Base-by-base conservation (phyloP, 2,329 filamentous ascomycete genomes). In the Ophiostoma sp. region DNA sequence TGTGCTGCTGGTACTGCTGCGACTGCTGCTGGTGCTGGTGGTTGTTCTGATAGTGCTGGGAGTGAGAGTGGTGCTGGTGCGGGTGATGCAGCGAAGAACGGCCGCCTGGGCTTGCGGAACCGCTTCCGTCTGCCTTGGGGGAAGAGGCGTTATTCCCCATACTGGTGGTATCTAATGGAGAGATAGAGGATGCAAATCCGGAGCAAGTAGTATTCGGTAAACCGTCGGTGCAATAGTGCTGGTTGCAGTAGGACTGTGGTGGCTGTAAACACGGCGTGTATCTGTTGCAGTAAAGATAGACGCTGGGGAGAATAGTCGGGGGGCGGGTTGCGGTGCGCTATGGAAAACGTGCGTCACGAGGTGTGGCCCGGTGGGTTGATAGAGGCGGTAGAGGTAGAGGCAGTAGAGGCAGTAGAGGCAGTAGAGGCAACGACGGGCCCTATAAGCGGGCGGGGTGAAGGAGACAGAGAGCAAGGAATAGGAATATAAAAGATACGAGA, bases 101-200 rank as follows among this genome's bases (percentile, higher is more conserved):
- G 18, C 66, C 60, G 58, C 66, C 66, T 11, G 42, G 45, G 58
- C 64, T 40, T 40, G 63, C n/a, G 69, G 68, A 63, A 73, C 73
- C 65, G 68, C 66, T 58, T 66, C 66, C 68, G 38, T 64, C 64
- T 69, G 77, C 73, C 73, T 78, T 79, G 70, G 76, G 75, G 67
- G 76, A 75, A 68, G 80, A 81, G 68, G 79, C 79, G 74, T 76
- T 80, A 71, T 82, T 82, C 60, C 81, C 81, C 81, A 82, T 82
- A 67, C 73, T 75, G 63, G 41, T n/a, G 40, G 40, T 42, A 18
- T 64, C 14, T 11, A 44, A 27, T 36, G 40, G 14, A 16, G 40
- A 42, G 74, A 47, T 67, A 14, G 40, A 36, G 14, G 36, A 36
- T 36, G 58, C 58, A 42, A 62, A 27, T 62, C 58, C 14, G 58